phyloP scores from a whole-genome alignment of 1,284 basidiomycete species.

The Ganoderma boninense region DNA sequence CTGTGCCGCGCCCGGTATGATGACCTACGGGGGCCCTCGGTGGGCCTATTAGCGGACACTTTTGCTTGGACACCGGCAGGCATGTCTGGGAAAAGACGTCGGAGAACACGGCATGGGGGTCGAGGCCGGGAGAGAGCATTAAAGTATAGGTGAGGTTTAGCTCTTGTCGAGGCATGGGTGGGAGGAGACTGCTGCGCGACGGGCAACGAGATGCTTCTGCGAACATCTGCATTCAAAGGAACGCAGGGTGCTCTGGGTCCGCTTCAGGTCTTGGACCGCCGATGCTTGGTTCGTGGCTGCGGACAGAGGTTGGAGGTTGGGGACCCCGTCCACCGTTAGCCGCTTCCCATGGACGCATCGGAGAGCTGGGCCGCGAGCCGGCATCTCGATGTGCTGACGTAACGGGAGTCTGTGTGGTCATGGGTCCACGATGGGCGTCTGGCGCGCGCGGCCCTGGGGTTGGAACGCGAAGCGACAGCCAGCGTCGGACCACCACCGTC shows the following conservation, averaged over 20 bases:
- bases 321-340: constrained; percentile 2
- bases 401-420: constrained; percentile 19
- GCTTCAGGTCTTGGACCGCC: background rate
- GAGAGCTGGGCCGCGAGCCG: background rate
- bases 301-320: background rate
- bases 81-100: background rate
- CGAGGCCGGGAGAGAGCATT: background rate
- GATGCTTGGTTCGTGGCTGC: background rate
- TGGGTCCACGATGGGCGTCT: constrained; percentile 21
- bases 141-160: background rate
- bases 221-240: background rate
- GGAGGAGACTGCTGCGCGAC: background rate
- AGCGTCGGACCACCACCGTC: background rate
- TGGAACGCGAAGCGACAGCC: constrained; percentile 2
- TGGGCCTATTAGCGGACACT: background rate
- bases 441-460: background rate
- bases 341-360: background rate
- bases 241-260: background rate
- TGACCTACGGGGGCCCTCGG: background rate
- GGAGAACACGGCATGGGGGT: background rate
- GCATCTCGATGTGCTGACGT: constrained; percentile 23
- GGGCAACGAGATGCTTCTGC: background rate
- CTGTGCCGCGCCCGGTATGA: background rate
- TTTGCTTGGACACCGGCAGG: background rate
- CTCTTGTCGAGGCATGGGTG: background rate